phyloP scores from a whole-genome alignment of 306 rosid species.

The Sicyos edulis region DNA sequence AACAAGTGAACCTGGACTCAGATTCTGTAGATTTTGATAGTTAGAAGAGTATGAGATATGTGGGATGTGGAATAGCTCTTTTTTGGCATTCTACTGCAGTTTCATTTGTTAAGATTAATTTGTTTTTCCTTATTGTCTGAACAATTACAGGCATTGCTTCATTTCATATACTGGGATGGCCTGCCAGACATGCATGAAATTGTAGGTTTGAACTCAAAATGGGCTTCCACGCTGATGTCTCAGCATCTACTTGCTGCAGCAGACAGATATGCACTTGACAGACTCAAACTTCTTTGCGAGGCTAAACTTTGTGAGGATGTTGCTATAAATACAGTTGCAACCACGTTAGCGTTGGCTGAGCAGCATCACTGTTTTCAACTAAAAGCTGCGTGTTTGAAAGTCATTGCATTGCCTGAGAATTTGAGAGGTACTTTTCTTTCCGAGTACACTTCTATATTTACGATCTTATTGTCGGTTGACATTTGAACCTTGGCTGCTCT shows the following conservation, averaged over 20 bases:
- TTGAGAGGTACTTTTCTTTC: constrained; percentile 9
- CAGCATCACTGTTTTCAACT: constrained; percentile 22
- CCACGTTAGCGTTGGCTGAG: constrained; percentile 18
- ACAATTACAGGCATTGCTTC: constrained; percentile 23
- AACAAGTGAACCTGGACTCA: neutral
- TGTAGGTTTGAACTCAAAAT: constrained; percentile 7
- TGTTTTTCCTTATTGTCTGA: neutral
- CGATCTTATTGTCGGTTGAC: neutral
- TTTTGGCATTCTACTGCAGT: neutral
- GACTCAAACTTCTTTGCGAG: constrained; percentile 20
- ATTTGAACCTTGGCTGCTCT: neutral
- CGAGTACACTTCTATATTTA: neutral
- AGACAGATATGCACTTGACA: constrained; percentile 19
- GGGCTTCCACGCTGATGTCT: constrained; percentile 22
- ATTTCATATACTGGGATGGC: constrained; percentile 15
- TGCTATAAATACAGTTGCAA: constrained; percentile 20
- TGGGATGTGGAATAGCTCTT: neutral
- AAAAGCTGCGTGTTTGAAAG: constrained; percentile 18
- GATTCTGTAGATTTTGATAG: neutral
- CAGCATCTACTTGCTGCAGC: constrained; percentile 25
- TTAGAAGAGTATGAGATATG: neutral
- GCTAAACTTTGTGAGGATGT: constrained; percentile 24
- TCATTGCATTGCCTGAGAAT: constrained; percentile 20
- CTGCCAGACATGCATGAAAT: constrained; percentile 21
- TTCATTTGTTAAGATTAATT: too few relatives aligned